Base-by-base conservation (phyloP, 2,329 filamentous ascomycete species). In the Ophiosphaerella herpotricha region DNA sequence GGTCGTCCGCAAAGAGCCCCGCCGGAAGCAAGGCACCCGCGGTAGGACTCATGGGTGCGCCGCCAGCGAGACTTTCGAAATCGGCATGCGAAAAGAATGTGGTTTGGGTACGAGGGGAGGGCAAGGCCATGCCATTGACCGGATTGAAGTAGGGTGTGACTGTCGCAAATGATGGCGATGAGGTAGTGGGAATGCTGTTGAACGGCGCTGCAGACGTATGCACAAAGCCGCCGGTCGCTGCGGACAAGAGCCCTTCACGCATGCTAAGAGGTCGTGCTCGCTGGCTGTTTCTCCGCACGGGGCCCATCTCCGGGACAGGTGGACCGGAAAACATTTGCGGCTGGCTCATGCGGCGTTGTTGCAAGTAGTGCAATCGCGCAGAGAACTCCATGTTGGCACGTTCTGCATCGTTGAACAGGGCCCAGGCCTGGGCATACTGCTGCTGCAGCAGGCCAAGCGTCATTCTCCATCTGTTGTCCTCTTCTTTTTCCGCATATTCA, bases 21-120 rank as follows among this genome's bases (percentile, higher is more conserved):
- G 89, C 88, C 0, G 90, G 90, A 13, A 95, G 75, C 3, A 93
- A 77, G 13, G 86, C 82, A 24, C 88, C 85, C 2, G 89, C 90
- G 4, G 88, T 88, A 1, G 90, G 90, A 61, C 88, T 92, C 68
- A 93, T 82, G 1, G 88, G 88, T 2, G 87, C 89, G 24, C 83
- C 85, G 14, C 80, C 82, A 3, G 81, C 85, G 32, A 88, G 69
- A 14, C 79, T 79, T 50, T 83, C 83, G 4, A 87, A 74, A 14
- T 88, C 85, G 1, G 84, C 81, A 29, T 89, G 86, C 5, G 83
- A 84, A 46, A 85, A 66, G 32, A 64, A 67, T 7, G 56, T 45
- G 34, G 47, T 56, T 44, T 57, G 60, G 36, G 62, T 67, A 37
- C 54, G 63, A 12, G 55, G 63, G 2, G 69, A 16, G 5, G 77